A percentile compares a stretch with the other conserved stretches of the same genome.
Evolutionary conservation across 441 rosid genomes (phyloP).

Genomic region (Erodium trifolium): DNA sequence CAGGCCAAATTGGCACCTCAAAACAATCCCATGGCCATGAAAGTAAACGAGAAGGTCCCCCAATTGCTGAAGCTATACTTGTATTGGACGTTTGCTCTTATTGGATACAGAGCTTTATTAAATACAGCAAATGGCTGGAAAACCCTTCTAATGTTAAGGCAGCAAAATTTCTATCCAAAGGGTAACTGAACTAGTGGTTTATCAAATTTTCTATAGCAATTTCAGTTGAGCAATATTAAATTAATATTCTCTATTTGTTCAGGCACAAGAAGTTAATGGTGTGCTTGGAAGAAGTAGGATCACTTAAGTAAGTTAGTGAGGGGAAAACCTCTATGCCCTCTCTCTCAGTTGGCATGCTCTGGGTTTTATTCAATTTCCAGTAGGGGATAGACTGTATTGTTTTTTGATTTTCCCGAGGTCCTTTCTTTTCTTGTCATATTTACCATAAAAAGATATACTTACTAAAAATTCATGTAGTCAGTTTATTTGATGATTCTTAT

Average conservation of each 20-base stretch:
- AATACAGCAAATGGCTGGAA: constrained; percentile 92
- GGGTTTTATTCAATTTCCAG: constrained; percentile 7
- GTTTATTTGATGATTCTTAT: not conserved
- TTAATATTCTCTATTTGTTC: constrained; percentile 17
- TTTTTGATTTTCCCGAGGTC: not conserved
- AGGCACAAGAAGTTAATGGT: constrained; percentile 75
- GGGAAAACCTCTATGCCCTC: constrained; percentile 10
- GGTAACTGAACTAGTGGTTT: constrained; percentile 39
- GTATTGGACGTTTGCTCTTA: constrained; percentile 72
- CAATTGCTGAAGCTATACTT: constrained; percentile 69
- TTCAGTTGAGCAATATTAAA: constrained; percentile 11
- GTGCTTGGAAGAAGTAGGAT: constrained; percentile 66
- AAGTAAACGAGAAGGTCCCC: constrained; percentile 56
- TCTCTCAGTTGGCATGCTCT: not conserved
- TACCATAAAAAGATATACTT: not conserved
- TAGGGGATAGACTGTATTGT: not conserved
- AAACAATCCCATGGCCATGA: constrained; percentile 52
- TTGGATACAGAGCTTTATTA: constrained; percentile 94
- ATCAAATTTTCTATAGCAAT: constrained; percentile 7
- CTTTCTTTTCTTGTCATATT: not conserved
- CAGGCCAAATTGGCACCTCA: constrained; percentile 33
- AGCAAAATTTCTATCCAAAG: constrained; percentile 71
- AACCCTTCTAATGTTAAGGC: constrained; percentile 84
- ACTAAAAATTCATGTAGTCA: not conserved
- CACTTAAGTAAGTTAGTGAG: constrained; percentile 49